A percentile compares a stretch with the other conserved stretches of the same genome.
Evolutionary conservation across 192 early-diverging fungal species (phyloP).

Genomic region (Entomortierella chlamydospora): DNA sequence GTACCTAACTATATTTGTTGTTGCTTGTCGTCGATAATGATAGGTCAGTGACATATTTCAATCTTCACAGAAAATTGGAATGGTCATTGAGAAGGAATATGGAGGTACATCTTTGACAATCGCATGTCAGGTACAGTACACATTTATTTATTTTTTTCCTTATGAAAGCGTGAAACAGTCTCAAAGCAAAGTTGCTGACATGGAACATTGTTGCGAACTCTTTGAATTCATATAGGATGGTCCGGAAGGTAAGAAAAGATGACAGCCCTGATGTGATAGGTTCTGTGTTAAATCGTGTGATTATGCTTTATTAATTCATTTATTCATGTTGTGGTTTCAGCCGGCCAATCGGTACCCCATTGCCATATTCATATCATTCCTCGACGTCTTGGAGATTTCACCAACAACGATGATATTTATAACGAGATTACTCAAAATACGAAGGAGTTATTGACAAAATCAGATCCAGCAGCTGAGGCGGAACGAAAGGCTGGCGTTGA

Average conservation of each 20-base stretch:
- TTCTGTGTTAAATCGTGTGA: neutral
- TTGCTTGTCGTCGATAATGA: neutral
- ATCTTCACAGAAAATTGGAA: constrained; percentile 82
- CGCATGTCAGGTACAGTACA: constrained; percentile 73
- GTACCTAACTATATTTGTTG: no score
- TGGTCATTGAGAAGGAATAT: constrained; percentile 79
- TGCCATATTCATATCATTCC: constrained; percentile 95
- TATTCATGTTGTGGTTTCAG: no score
- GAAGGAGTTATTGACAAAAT: constrained; percentile 19
- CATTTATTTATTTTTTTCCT: neutral
- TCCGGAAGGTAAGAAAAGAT: constrained; percentile 58
- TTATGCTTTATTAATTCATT: no score
- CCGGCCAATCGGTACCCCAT: constrained; percentile 83
- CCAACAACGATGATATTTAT: constrained; percentile 91
- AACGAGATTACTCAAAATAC: constrained; percentile 74
- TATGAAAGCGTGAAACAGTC: neutral
- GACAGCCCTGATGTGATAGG: neutral
- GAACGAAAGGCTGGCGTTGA: constrained; percentile 57
- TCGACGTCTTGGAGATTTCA: constrained; percentile 80
- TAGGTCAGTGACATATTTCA: constrained; percentile 80
- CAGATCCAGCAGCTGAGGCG: constrained; percentile 13
- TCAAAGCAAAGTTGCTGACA: neutral
- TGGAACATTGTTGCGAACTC: neutral
- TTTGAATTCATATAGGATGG: constrained; percentile 70
- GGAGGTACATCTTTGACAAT: constrained; percentile 79